Base-by-base conservation (phyloP, 805 yeast genomes). In the Nematodospora valgi region DNA sequence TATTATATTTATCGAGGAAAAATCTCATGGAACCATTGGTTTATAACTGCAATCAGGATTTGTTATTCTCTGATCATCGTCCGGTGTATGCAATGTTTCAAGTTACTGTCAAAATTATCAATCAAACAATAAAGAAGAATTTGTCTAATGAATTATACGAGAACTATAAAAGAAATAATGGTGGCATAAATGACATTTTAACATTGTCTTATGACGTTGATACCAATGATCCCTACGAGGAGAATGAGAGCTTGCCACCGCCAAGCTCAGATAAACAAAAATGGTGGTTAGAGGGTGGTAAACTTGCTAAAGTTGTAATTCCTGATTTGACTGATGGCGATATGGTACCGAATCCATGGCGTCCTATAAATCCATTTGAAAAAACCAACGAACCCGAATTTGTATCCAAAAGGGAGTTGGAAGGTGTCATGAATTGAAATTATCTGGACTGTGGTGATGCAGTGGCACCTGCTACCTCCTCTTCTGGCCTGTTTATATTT, bases 281-380 rank as follows among this genome's bases (percentile, higher is more conserved):
- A 56, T 93, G 98, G 98, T 93, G 98, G 98, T 68, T 86, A 12
- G 81, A 82, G 10, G 81, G 80, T 8, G 91, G 93, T 0, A 70
- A 72, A 39, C 74, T 80, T 9, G 88, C 89, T 2, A 86, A 82
- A 51, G 82, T 91, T 2, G 54, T 54, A 6, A 67, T 84, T 7
- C 58, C 64, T 4, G 72, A 72, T 27, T 49, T 79, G 22, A 14
- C 16, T 5, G 48, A 44, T 23, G 48, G 47, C 4, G 53, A 49
- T 11, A 61, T 60, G 45, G 63, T 78, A 19, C 64, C 89, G 28
- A 93, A 93, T 50, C 95, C 95, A 0, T 58, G 64, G 8, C 62
- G 74, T 39, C 78, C 84, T 1, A 62, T 67, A 3, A 91, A 93
- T 52, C 98, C 98, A 15, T 87, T 88, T 49, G 59, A 64, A 2